Conservation (phyloP, 495 filamentous ascomycete genomes). For the Podospora fimiseda region DNA sequence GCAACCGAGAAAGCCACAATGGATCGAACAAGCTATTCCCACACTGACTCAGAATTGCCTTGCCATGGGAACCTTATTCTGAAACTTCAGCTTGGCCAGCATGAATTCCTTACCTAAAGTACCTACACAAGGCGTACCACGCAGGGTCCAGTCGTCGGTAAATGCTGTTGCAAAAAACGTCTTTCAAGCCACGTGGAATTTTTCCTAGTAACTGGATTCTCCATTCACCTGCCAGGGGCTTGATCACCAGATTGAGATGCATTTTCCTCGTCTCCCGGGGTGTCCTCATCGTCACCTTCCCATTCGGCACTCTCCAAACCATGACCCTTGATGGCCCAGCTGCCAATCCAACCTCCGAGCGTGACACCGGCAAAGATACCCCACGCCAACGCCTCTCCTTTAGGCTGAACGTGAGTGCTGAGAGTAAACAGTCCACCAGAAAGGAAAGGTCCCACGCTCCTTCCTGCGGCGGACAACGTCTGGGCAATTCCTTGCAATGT, state of each 20-base stretch:
- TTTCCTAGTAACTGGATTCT: not conserved
- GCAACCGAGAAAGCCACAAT: too few relatives aligned
- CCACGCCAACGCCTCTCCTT: conserved; percentile 81
- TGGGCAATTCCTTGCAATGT: conserved; percentile 92
- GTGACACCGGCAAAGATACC: conserved; percentile 74
- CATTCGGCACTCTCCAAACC: conserved; percentile 50
- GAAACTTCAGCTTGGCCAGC: too few relatives aligned
- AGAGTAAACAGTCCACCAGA: conserved; percentile 78
- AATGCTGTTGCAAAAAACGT: too few relatives aligned
- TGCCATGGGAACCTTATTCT: too few relatives aligned
- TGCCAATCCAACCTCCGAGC: conserved; percentile 68
- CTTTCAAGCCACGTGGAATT: not conserved
- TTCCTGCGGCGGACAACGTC: conserved; percentile 83
- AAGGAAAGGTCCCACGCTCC: conserved; percentile 82
- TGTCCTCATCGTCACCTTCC: conserved; percentile 22
- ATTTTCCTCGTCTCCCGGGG: conserved; percentile 11
- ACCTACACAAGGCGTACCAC: too few relatives aligned
- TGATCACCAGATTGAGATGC: not conserved
- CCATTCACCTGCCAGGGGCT: not conserved
- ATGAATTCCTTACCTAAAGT: too few relatives aligned
- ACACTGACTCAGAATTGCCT: too few relatives aligned
- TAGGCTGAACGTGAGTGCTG: conserved; percentile 58
- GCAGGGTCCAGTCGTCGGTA: too few relatives aligned
- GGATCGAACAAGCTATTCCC: too few relatives aligned
- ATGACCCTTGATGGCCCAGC: conserved; percentile 61